phyloP scores from a whole-genome alignment of 768 basidiomycete genomes.

The Termitomyces sp. region DNA sequence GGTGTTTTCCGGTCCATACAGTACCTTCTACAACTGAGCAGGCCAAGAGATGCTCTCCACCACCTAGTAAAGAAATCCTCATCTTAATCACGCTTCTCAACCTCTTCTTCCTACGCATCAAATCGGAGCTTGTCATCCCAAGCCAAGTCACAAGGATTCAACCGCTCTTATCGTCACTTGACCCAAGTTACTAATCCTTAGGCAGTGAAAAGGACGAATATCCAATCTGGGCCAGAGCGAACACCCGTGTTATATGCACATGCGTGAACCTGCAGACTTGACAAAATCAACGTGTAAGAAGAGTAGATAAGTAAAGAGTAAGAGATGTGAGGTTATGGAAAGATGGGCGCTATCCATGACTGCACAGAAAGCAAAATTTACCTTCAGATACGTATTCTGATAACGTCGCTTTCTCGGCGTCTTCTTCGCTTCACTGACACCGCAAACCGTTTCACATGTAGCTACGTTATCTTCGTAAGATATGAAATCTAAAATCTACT shows the following conservation, averaged over 20 bases:
- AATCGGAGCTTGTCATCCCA: neutral
- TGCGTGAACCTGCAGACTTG: neutral
- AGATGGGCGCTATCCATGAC: neutral
- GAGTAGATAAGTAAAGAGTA: neutral
- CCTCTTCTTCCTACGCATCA: neutral
- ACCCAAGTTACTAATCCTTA: neutral
- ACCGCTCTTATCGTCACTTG: neutral
- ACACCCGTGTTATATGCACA: neutral
- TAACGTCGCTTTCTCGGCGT: neutral
- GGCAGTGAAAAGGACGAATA: neutral
- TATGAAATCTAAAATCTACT: neutral
- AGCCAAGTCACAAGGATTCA: neutral
- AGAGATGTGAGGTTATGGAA: neutral
- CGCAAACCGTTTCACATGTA: too few relatives aligned
- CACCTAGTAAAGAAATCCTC: neutral
- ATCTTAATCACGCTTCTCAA: neutral
- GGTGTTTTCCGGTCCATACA: too few relatives aligned
- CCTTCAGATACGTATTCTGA: neutral
- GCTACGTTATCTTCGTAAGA: neutral
- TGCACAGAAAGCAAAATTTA: neutral
- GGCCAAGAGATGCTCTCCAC: neutral
- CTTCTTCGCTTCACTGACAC: neutral
- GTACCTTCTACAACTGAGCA: neutral
- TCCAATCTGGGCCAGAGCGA: neutral
- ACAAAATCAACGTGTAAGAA: neutral